phyloP scores from a whole-genome alignment of 2,329 filamentous ascomycete species.

The Ascosphaera aggregata region DNA sequence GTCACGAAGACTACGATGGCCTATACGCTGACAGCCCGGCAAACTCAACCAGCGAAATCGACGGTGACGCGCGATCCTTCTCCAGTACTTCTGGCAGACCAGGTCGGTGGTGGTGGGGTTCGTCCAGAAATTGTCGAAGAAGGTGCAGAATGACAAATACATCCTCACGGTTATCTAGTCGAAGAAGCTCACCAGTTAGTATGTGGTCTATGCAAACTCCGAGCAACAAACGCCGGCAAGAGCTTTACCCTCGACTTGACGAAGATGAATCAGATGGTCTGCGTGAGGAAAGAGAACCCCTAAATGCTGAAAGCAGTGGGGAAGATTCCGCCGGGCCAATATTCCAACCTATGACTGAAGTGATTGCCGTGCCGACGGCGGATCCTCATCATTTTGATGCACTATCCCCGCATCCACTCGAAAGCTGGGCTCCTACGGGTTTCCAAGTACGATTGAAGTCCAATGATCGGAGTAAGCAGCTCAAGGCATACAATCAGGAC shows the following conservation, averaged over 20 bases:
- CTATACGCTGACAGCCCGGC: not conserved
- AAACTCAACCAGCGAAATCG: not conserved
- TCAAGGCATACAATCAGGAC: no score
- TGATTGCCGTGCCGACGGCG: slow-evolving; percentile 34
- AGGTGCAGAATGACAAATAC: slow-evolving; percentile 15
- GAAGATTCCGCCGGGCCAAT: not conserved
- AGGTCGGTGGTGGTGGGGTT: not conserved
- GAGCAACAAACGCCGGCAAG: not conserved
- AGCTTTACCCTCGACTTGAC: no score
- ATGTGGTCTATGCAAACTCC: not conserved
- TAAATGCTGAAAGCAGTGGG: not conserved
- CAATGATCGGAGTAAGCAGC: no score
- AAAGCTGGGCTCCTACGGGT: no score
- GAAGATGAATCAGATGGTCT: not conserved
- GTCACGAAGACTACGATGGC: not conserved
- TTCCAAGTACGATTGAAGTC: no score
- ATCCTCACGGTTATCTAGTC: not conserved
- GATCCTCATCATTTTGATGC: slow-evolving; percentile 42
- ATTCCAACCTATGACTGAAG: not conserved
- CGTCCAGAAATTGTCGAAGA: slow-evolving; percentile 23
- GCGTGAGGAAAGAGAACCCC: no score
- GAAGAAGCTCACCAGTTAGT: not conserved
- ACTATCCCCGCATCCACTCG: slow-evolving; percentile 6
- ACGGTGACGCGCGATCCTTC: not conserved
- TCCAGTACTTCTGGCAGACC: not conserved